Evolutionary conservation across 1,284 basidiomycete genomes (phyloP), one percentile per base, ranked within the genome.

Genomic region (Ganoderma sinense): DNA sequence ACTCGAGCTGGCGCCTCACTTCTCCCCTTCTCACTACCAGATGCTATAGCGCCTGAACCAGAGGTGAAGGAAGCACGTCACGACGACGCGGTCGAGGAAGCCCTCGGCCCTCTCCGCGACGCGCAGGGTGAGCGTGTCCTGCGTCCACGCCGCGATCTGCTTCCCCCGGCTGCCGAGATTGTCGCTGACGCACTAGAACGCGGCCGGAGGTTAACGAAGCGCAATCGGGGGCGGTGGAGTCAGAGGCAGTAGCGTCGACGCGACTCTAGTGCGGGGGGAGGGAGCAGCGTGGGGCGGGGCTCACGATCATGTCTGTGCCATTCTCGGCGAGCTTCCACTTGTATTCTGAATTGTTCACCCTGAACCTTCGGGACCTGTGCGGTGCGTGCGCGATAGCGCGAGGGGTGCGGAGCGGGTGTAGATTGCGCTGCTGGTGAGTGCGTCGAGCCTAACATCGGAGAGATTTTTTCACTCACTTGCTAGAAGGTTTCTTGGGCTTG

Each of bases 311-410:
- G 76, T 87, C 85, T 41, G 62, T 74, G 56, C 81, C 82, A 67
- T 85, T 84, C 56, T 86, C 84, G 65, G 78, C 78, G 59, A 84
- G 79, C 77, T 88, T 89, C 89, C 89, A 89, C 75, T 89, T 89
- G 79, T 89, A 89, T 73, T 88, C 86, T 33, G 80, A 76, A 40
- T 83, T 83, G 29, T 78, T 79, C 48, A 80, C 85, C 73, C 85
- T 88, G 80, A 89, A 90, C 40, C 88, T 81, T 65, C 89, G 84
- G 23, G 88, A 89, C 69, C 87, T 87, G 63, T 41, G 8, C 16
- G 23, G 40, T 5, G 40, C 39, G 36, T 18, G 53, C 41, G 62
- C 40, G 18, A 6, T 18, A 7, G 45, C 2, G 48, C 23, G 26
- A 29, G 10, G 39, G 11, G 48, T 67, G 41, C 40, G 55, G 5